Base-by-base conservation (phyloP, 2,329 filamentous ascomycete species). In the Didymosphaeria variabile region DNA sequence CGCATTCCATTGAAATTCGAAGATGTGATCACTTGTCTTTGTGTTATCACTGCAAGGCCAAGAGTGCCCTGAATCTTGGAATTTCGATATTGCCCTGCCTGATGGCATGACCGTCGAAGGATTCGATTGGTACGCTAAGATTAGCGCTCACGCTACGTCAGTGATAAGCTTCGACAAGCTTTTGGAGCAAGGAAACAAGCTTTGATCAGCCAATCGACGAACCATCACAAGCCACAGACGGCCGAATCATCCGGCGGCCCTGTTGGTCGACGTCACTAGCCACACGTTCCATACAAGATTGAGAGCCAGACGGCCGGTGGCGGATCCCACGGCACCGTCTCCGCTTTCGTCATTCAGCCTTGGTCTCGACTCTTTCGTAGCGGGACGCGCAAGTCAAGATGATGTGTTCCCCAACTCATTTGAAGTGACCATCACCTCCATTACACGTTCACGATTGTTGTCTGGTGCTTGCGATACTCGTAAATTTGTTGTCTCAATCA, bases 231-330 rank as follows among this genome's bases (percentile, higher is more conserved):
- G 52, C 52, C 52, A 55, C 52, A 45, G 26, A 34, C 23, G 42
- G 13, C 52, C 52, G 38, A 32, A 10, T 23, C 6, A 26, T 45
- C 52, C 38, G 36, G 23, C 10, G 10, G 23, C 38, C 23, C 52
- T 34, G 52, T 45, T 17, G 52, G 40, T 32, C 52, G 38, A 55
- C 52, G 52, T 55, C 52, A 55, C 51, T 15, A 54, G 52, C 52
- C 38, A 55, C 38, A 32, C 29, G 52, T 17, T 19, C 5, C 44
- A 31, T 21, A 19, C 32, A 40, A 38, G 31, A 23, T 40, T 26
- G 34, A 9, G 32, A 3, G 19, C 51, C 36, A 44, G 36, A 54
- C 42, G n/a, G 31, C 23, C 21, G 31, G 36, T 54, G 36, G 50
- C 50, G 50, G 36, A 53, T 53, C 13, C 34, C 34, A 53, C 36